Evolutionary conservation across 768 basidiomycete species (phyloP).

Genomic region (Russula sp.): DNA sequence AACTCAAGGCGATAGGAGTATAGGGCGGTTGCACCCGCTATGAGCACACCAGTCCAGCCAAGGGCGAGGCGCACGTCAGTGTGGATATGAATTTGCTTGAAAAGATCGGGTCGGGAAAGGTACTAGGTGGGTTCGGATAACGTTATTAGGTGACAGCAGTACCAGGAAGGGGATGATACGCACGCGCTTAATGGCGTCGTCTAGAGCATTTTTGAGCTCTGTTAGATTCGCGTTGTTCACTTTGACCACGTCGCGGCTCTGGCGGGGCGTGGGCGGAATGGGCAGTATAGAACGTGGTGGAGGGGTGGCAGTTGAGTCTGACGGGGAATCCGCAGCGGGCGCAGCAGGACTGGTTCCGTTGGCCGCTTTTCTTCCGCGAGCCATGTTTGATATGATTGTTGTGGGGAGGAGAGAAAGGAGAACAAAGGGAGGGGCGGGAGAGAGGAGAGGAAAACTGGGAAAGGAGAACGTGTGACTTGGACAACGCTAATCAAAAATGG

Average conservation of each 20-base stretch:
- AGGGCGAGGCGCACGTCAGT: constrained; percentile 84
- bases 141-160: not conserved
- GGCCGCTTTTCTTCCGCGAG: constrained; percentile 28
- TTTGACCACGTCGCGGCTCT: constrained; percentile 41
- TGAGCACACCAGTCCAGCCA: constrained; percentile 82
- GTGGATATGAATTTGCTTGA: constrained; percentile 82
- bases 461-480: not conserved
- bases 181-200: constrained; percentile 90
- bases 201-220: constrained; percentile 57
- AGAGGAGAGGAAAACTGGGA: not conserved
- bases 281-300: constrained; percentile 28
- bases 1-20: constrained; percentile 90
- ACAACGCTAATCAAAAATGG: not conserved
- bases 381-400: constrained; percentile 11
- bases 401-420: not conserved
- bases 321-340: constrained; percentile 12
- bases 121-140: constrained; percentile 49
- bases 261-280: constrained; percentile 30
- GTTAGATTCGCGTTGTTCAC: constrained; percentile 51
- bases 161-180: not conserved
- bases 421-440: constrained; percentile 2
- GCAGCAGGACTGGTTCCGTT: constrained; percentile 22
- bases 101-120: constrained; percentile 73
- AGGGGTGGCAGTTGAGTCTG: constrained; percentile 18
- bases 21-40: constrained; percentile 75